Evolutionary conservation across 805 yeast species (phyloP).

Genomic region (Kodamaea kakaduensis): DNA sequence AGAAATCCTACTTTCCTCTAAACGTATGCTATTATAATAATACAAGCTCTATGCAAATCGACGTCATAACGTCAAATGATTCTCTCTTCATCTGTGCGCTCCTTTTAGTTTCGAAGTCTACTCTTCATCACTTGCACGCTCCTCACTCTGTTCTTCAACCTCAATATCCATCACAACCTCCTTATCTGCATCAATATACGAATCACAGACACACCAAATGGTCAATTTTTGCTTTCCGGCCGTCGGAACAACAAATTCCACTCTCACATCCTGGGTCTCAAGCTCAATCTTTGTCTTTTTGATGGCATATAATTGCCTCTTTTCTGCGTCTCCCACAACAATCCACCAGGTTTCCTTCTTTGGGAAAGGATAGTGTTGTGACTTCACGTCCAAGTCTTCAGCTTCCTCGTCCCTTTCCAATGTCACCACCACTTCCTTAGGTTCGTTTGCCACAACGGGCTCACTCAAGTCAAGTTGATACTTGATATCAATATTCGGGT

Average conservation of each 20-base stretch:
- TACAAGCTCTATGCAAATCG: no score
- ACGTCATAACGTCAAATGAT: no score
- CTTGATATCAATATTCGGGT: constrained; percentile 76
- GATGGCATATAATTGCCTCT: constrained; percentile 65
- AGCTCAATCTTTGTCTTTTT: constrained; percentile 56
- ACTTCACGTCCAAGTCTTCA: constrained; percentile 56
- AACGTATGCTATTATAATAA: no score
- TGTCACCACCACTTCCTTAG: constrained; percentile 44
- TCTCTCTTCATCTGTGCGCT: no score
- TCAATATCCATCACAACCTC: constrained; percentile 49
- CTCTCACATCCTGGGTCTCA: constrained; percentile 47
- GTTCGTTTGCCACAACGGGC: constrained; percentile 45
- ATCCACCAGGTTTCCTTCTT: constrained; percentile 85
- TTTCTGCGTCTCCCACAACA: constrained; percentile 64
- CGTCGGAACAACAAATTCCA: constrained; percentile 56
- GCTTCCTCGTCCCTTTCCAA: constrained; percentile 76
- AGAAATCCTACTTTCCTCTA: no score
- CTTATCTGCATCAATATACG: constrained; percentile 89
- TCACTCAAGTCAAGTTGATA: constrained; percentile 45
- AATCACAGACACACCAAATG: constrained; percentile 86
- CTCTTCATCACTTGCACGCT: no score
- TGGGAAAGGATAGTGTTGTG: constrained; percentile 54
- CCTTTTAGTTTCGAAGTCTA: no score
- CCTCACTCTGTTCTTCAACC: constrained; percentile 18
- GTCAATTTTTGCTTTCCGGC: constrained; percentile 61